Percentiles rank a stretch among this genome's conserved stretches.
These are phyloP conservation scores for Exophiala viscosa DNA, from an alignment of 2,329 filamentous ascomycete genomes.

Conservation along the genomic window DNA sequence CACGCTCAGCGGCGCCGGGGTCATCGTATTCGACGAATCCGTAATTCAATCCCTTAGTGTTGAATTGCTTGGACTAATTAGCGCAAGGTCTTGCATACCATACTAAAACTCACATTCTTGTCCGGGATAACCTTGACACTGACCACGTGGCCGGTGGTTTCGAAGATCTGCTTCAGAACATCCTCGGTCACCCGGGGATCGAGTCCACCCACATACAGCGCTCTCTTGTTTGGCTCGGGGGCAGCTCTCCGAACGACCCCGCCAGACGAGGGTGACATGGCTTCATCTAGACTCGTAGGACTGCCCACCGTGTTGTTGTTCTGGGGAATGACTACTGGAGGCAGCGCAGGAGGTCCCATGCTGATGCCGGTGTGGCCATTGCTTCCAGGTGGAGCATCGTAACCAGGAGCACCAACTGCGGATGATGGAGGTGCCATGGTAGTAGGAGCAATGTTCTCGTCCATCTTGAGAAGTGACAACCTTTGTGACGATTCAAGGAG, in stretches of 20 bases:
- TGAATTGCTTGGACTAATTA: conserved; percentile 35
- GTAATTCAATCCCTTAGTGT: conserved; percentile 98
- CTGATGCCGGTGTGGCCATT: conserved; percentile 47
- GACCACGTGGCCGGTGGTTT: conserved; percentile 96
- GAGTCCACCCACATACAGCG: conserved; percentile 89
- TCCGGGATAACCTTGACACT: conserved; percentile 99
- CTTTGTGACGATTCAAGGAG: conserved; percentile 11
- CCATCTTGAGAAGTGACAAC: conserved; percentile 54
- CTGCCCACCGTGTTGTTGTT: conserved; percentile 95
- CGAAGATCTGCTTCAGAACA: conserved; percentile 94
- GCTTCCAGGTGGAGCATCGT: conserved; percentile 69
- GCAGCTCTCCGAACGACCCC: conserved; percentile 84
- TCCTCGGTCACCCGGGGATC: conserved; percentile 95
- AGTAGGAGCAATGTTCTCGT: conserved; percentile 66
- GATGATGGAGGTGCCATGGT: conserved; percentile 62
- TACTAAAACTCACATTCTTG: conserved; percentile 79
- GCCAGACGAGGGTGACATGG: conserved; percentile 82
- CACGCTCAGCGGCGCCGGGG: conserved; percentile 89
- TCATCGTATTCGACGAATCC: conserved; percentile 99
- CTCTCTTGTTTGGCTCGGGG: conserved; percentile 97
- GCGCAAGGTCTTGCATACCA: neutral
- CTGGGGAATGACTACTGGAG: conserved; percentile 80
- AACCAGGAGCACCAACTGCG: conserved; percentile 67
- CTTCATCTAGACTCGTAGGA: conserved; percentile 74
- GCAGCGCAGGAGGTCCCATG: conserved; percentile 85